These are phyloP conservation scores for Plectosphaerella sp. DNA, from an alignment of 2,329 filamentous ascomycete species.

Conservation along the genomic window DNA sequence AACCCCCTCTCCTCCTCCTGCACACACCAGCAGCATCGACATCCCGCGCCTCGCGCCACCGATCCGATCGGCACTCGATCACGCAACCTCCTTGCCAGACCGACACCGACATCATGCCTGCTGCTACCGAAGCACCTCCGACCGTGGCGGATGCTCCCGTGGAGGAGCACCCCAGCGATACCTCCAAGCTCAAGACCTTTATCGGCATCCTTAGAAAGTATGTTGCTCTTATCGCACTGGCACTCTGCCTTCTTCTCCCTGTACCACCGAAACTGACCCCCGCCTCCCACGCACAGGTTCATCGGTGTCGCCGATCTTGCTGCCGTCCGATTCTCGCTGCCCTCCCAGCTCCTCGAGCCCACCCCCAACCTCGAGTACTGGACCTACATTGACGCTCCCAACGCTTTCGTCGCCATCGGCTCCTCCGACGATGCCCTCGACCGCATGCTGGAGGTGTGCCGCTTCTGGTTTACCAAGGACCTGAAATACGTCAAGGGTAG, in stretches of 20 bases:
- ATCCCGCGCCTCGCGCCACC: not conserved
- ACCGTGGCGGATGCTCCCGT: conserved; percentile 21
- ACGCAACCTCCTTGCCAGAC: not conserved
- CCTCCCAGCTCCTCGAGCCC: conserved; percentile 91
- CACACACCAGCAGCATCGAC: conserved; percentile 5
- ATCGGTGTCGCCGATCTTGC: conserved; percentile 95
- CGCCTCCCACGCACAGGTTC: conserved; percentile 56
- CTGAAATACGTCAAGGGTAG: conserved; percentile 98
- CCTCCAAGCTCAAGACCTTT: conserved; percentile 85
- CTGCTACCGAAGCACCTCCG: conserved; percentile 29
- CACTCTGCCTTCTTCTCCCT: conserved; percentile 4
- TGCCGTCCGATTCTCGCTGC: conserved; percentile 90
- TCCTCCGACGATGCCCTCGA: conserved; percentile 88
- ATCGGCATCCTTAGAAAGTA: conserved; percentile 84
- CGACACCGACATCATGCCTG: conserved; percentile 20
- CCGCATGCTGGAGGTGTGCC: conserved; percentile 88
- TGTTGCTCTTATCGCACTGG: conserved; percentile 25
- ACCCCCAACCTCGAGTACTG: conserved; percentile 98
- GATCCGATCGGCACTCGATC: not conserved
- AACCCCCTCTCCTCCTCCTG: not conserved
- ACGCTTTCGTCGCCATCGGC: conserved; percentile 78
- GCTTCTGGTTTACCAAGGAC: conserved; percentile 99
- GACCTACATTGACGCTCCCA: conserved; percentile 95
- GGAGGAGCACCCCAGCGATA: conserved; percentile 62
- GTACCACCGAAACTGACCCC: conserved; percentile 18